A percentile compares a stretch with the other conserved stretches of the same genome.
These are phyloP conservation scores for Daphne laureola DNA, from an alignment of 441 rosid genomes.

Conservation along the genomic window DNA sequence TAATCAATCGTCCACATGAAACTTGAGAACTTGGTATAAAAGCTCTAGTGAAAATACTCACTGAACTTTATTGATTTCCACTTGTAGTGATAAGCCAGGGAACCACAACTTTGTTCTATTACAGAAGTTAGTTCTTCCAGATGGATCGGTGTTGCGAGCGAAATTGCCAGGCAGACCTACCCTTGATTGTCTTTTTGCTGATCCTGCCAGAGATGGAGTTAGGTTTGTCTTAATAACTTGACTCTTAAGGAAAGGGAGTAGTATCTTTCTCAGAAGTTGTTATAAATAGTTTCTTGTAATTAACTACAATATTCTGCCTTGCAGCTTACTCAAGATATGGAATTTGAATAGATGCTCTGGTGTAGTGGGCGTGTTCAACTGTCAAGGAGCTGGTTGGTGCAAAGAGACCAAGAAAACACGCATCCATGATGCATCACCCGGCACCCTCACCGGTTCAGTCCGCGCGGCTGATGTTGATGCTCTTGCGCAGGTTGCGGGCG, in stretches of 20 bases:
- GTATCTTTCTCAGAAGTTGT: too few species aligned
- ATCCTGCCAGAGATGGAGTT: slow-evolving; percentile 79
- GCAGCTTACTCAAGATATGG: slow-evolving; percentile 85
- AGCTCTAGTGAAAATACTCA: too few species aligned
- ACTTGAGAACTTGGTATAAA: too few species aligned
- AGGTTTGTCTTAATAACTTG: slow-evolving; percentile 30
- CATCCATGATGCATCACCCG: slow-evolving; percentile 77
- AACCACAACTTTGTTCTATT: slow-evolving; percentile 74
- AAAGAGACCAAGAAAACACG: slow-evolving; percentile 64
- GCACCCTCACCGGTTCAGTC: slow-evolving; percentile 60
- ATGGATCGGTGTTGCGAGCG: slow-evolving; percentile 82
- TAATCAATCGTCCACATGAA: too few species aligned
- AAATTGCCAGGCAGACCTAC: slow-evolving; percentile 90
- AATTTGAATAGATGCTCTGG: slow-evolving; percentile 76
- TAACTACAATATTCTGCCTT: neutral
- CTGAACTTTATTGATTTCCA: too few species aligned
- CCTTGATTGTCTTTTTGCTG: slow-evolving; percentile 70
- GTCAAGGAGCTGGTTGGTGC: slow-evolving; percentile 99
- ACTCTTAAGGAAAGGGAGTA: neutral
- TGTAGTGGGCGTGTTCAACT: slow-evolving; percentile 84
- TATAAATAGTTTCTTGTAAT: too few species aligned
- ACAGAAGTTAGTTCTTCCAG: slow-evolving; percentile 79
- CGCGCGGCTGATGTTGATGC: slow-evolving; percentile 62
- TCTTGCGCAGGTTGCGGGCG: slow-evolving; percentile 58
- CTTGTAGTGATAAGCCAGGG: slow-evolving; percentile 77